These are phyloP conservation scores for Fusarium multiceps DNA, from an alignment of 2,329 filamentous ascomycete species.

Conservation along the genomic window DNA sequence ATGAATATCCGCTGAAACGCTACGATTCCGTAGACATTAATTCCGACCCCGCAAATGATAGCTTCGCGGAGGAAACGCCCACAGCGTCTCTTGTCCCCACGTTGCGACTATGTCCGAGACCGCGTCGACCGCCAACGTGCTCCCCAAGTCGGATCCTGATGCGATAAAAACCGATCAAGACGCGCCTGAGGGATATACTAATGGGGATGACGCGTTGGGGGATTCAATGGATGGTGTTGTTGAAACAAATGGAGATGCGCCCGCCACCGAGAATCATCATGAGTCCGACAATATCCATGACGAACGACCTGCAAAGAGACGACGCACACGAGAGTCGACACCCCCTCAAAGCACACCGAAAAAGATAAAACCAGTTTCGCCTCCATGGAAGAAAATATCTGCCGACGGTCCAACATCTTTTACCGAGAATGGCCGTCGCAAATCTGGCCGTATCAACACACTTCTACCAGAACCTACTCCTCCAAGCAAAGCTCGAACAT, in stretches of 20 bases:
- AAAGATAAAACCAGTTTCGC: constrained; percentile 71
- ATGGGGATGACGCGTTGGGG: constrained; percentile 37
- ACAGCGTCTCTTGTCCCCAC: constrained; percentile 56
- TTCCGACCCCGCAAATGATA: constrained; percentile 69
- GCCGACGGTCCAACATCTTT: constrained; percentile 91
- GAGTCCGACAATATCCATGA: constrained; percentile 55
- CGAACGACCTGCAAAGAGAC: constrained; percentile 72
- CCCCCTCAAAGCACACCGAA: constrained; percentile 52
- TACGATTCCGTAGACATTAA: constrained; percentile 65
- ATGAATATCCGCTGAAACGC: constrained; percentile 57
- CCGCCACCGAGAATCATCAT: constrained; percentile 49
- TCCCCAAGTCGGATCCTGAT: constrained; percentile 48
- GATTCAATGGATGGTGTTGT: constrained; percentile 21
- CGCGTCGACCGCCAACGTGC: constrained; percentile 65
- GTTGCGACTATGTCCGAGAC: constrained; percentile 68
- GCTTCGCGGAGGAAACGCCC: constrained; percentile 65
- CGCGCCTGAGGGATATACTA: constrained; percentile 31
- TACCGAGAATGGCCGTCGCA: constrained; percentile 76
- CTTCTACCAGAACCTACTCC: constrained; percentile 65
- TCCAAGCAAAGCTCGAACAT: constrained; percentile 62
- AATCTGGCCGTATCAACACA: constrained; percentile 72
- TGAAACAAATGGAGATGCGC: constrained; percentile 42
- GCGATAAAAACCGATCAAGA: constrained; percentile 43
- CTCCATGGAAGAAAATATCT: constrained; percentile 90
- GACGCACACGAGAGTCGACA: constrained; percentile 65